Evolutionary conservation across 83 land plant genomes (phyloP).

Genomic region (Picea abies): DNA sequence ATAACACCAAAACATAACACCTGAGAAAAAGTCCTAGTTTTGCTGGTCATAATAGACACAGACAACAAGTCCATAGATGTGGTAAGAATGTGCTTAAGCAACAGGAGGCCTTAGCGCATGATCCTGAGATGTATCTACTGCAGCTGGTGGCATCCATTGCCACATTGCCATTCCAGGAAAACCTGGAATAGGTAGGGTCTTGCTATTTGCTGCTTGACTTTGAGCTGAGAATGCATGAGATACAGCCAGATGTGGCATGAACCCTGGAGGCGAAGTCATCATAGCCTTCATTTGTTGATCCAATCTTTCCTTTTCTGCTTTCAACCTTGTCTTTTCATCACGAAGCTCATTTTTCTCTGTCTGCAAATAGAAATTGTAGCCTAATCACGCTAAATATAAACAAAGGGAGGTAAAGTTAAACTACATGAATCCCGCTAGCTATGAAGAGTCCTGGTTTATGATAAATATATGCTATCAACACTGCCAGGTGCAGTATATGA

Average conservation of each 20-base stretch:
- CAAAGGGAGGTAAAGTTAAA: not conserved
- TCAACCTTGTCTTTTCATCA: constrained; percentile 79
- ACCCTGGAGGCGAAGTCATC: constrained; percentile 35
- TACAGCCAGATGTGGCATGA: constrained; percentile 57
- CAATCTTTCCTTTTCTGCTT: constrained; percentile 72
- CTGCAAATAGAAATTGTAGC: constrained; percentile 27
- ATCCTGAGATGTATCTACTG: constrained; percentile 50
- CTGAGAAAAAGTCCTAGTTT: not conserved
- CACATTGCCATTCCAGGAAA: constrained; percentile 78
- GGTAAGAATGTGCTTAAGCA: constrained; percentile 18
- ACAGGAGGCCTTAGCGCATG: constrained; percentile 45
- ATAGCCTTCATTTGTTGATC: constrained; percentile 70
- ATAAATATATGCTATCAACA: not conserved
- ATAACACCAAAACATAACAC: not conserved
- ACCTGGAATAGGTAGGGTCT: constrained; percentile 62
- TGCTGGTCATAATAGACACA: not conserved
- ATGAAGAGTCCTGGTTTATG: not conserved
- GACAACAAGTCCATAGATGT: not conserved
- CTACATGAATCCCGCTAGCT: not conserved
- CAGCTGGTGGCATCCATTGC: constrained; percentile 66
- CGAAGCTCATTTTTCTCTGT: constrained; percentile 87
- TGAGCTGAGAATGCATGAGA: constrained; percentile 54
- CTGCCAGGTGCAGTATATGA: no score
- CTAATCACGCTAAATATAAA: not conserved
- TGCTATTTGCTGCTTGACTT: constrained; percentile 43